Percentiles rank a stretch among this genome's conserved stretches.
phyloP scores from a whole-genome alignment of 2,329 filamentous ascomycete species.

The Ophiostoma fasciatum region DNA sequence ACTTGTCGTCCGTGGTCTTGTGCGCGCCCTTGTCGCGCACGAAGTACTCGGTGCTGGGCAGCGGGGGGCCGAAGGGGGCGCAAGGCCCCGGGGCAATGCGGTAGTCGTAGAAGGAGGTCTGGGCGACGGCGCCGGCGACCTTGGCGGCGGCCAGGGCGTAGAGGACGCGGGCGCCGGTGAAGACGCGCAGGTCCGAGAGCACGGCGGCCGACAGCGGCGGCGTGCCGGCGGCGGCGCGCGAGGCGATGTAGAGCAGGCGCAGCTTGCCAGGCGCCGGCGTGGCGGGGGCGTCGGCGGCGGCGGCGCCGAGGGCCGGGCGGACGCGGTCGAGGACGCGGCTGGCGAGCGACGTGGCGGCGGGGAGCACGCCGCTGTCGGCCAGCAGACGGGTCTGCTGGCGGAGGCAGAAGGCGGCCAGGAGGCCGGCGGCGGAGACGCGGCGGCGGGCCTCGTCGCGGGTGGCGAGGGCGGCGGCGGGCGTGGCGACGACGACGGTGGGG shows the following conservation, averaged over 20 bases:
- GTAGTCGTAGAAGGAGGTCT: constrained; percentile 44
- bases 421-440: constrained; percentile 27
- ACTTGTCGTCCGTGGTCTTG: constrained; percentile 48
- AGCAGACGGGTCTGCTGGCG: constrained; percentile 57
- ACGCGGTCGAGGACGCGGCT: constrained; percentile 45
- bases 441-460: constrained; percentile 48
- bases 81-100: constrained; percentile 23
- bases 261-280: constrained; percentile 56
- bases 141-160: constrained; percentile 67
- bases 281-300: neutral
- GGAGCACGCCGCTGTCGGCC: constrained; percentile 57
- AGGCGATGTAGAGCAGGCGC: constrained; percentile 66
- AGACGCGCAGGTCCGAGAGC: constrained; percentile 68
- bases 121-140: constrained; percentile 80
- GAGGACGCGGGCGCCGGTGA: constrained; percentile 63
- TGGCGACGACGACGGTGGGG: constrained; percentile 71
- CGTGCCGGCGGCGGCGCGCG: constrained; percentile 48
- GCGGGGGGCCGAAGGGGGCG: constrained; percentile 67
- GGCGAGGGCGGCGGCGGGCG: constrained; percentile 55
- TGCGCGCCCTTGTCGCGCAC: constrained; percentile 46
- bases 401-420: constrained; percentile 53
- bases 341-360: constrained; percentile 44
- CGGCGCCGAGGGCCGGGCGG: constrained; percentile 41
- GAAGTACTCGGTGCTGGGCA: constrained; percentile 67
- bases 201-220: constrained; percentile 52